Evolutionary conservation across 352 stramenopile genomes (phyloP).

Genomic region (Globisporangium yorkense): DNA sequence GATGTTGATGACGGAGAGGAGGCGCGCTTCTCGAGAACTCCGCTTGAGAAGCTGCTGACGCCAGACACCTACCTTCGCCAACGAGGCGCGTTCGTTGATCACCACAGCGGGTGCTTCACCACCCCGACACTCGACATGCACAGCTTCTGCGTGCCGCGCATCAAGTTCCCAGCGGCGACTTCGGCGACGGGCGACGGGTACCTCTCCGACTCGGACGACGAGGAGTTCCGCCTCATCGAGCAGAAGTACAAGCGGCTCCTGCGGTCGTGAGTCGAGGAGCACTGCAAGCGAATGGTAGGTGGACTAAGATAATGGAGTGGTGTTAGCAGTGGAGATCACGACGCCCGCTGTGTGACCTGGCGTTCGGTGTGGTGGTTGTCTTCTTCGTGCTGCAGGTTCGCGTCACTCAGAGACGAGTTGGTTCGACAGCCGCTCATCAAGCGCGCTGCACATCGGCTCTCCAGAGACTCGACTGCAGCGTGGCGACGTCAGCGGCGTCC

Average conservation of each 20-base stretch:
- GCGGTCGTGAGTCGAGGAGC: conserved; percentile 16
- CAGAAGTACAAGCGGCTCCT: conserved; percentile 64
- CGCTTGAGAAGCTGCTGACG: conserved; percentile 25
- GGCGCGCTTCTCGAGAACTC: background rate
- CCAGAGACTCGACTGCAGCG: background rate
- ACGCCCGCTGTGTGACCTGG: too few species aligned
- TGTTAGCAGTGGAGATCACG: too few species aligned
- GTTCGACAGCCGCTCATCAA: conserved; percentile 1
- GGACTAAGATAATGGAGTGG: background rate
- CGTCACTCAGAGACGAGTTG: background rate
- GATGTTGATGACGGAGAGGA: conserved; percentile 8
- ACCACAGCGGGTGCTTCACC: conserved; percentile 48
- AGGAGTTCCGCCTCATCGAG: conserved; percentile 71
- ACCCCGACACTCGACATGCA: conserved; percentile 41
- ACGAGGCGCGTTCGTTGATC: conserved; percentile 36
- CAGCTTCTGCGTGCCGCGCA: conserved; percentile 73
- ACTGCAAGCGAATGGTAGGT: background rate
- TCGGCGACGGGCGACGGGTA: conserved; percentile 1
- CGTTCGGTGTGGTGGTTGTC: too few species aligned
- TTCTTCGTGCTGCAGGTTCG: background rate
- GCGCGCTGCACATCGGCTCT: background rate
- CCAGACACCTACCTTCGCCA: conserved; percentile 46
- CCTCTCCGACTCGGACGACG: conserved; percentile 60
- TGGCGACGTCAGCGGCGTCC: background rate
- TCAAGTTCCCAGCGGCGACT: conserved; percentile 47